A percentile compares a stretch with the other conserved stretches of the same genome.
Evolutionary conservation across 352 stramenopile genomes (phyloP).

Genomic region (Globisporangium orthogonon): DNA sequence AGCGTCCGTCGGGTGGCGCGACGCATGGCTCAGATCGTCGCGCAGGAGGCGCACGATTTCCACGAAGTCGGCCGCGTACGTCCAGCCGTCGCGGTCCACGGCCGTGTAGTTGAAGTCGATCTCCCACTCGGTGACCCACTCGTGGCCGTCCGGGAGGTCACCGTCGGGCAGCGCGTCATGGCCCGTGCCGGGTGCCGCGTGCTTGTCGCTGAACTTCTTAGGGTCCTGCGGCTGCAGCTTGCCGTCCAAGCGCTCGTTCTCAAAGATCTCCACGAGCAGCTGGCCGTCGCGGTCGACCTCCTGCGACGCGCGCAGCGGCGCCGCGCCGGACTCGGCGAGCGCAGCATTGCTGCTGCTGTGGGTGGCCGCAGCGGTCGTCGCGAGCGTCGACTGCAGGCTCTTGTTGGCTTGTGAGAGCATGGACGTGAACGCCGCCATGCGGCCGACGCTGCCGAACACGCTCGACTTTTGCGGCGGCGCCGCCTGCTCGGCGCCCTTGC

Average conservation of each 20-base stretch:
- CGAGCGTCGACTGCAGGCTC: conserved; percentile 65
- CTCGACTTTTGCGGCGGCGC: conserved; percentile 19
- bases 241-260: conserved; percentile 81
- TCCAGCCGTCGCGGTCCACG: conserved; percentile 79
- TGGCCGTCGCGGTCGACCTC: conserved; percentile 68
- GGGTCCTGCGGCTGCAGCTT: conserved; percentile 64
- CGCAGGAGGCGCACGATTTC: conserved; percentile 69
- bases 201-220: conserved; percentile 62
- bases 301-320: conserved; percentile 38
- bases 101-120: conserved; percentile 77
- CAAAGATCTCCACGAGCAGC: conserved; percentile 73
- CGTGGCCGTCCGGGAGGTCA: conserved; percentile 56
- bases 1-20: conserved; percentile 66
- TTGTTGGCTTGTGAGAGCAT: conserved; percentile 64
- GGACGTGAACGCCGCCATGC: conserved; percentile 50
- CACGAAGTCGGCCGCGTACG: conserved; percentile 75
- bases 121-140: conserved; percentile 82
- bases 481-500: conserved; percentile 17
- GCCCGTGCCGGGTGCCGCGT: conserved; percentile 43
- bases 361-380: conserved; percentile 24
- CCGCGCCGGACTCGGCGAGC: conserved; percentile 26
- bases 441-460: conserved; percentile 62
- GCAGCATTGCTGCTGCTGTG: conserved; percentile 12
- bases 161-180: conserved; percentile 63
- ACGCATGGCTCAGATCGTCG: conserved; percentile 81